Base-by-base conservation (phyloP, 106 monocot genomes). In the Amphibolis antarctica region DNA sequence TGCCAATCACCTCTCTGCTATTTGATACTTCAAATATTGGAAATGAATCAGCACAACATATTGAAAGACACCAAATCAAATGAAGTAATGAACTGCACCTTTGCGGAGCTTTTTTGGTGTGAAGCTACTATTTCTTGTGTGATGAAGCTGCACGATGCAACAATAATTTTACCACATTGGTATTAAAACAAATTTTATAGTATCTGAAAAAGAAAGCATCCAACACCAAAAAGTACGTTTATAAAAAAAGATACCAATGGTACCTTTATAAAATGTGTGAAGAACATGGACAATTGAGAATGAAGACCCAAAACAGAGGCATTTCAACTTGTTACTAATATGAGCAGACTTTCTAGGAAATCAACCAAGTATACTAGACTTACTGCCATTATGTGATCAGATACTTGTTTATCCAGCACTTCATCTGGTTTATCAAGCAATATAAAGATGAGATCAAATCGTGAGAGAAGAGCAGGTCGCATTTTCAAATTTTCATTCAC, bases 331-430 rank as follows among this genome's bases (percentile, higher is more conserved):
- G n/a, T n/a, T n/a, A n/a, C n/a, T n/a, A n/a, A n/a, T n/a, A n/a
- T n/a, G n/a, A n/a, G n/a, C 49, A 5, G 19, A 49, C 49, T 18
- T 18, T 49, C 14, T 19, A 49, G 7, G 49, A 49, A 6, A 53
- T 18, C 12, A 58, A 28, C 28, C 0, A 31, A 28, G 14, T 25
- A 13, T 53, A 29, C 22, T 13, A 45, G 4, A 82, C 89, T 90
- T 87, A 98, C 96, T 44, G 96, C 90, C 82, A 98, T 86, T 52
- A 98, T 98, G 80, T 98, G 96, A 42, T 98, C 96, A 74, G 96
- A 98, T 27, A 98, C 84, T 71, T 81, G 71, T 69, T 98, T 98
- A 62, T 98, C 96, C 58, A 98, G 75, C 47, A 85, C 19, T 72
- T 98, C 96, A 82, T 98, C 90, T 53, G 90, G 96, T 71, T 85